These are phyloP conservation scores for Galerina sulciceps DNA, from an alignment of 768 basidiomycete species.

Conservation along the genomic window DNA sequence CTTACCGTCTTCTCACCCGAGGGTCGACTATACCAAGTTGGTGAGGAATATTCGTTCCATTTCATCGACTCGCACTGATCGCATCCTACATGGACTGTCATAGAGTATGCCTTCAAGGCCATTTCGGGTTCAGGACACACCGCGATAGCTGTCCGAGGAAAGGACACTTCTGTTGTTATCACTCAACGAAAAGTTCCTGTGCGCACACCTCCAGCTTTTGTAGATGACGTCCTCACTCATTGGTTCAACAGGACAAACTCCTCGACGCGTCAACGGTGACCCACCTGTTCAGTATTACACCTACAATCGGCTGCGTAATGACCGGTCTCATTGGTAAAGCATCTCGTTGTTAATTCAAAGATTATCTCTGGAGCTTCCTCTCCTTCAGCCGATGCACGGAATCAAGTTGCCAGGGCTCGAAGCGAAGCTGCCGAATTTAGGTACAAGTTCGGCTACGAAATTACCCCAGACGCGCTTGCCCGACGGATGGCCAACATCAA, in stretches of 20 bases:
- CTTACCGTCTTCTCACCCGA: conserved; percentile 98
- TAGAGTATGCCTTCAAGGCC: conserved; percentile 99
- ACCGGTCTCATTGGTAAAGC: conserved; percentile 92
- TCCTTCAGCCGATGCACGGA: conserved; percentile 82
- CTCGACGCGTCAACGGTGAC: conserved; percentile 93
- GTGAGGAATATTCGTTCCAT: conserved; percentile 46
- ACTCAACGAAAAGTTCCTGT: conserved; percentile 99
- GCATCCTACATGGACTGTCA: conserved; percentile 16
- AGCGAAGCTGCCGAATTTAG: conserved; percentile 90
- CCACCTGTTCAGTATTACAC: conserved; percentile 95
- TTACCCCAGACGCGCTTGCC: conserved; percentile 95
- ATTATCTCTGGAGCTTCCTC: background rate
- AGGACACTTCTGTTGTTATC: conserved; percentile 93
- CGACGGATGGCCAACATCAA: conserved; percentile 96
- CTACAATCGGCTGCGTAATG: conserved; percentile 96
- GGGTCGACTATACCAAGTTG: conserved; percentile 98
- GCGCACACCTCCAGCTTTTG: conserved; percentile 33
- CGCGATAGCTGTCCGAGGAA: conserved; percentile 88
- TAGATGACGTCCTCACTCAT: conserved; percentile 18
- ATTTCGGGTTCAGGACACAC: conserved; percentile 98
- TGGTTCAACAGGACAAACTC: conserved; percentile 81
- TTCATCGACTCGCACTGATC: conserved; percentile 6
- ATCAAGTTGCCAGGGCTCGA: conserved; percentile 87
- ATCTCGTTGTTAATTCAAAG: background rate
- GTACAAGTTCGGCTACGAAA: conserved; percentile 98